These are phyloP conservation scores for Teunomyces pallodes DNA, from an alignment of 805 yeast species.

Conservation along the genomic window DNA sequence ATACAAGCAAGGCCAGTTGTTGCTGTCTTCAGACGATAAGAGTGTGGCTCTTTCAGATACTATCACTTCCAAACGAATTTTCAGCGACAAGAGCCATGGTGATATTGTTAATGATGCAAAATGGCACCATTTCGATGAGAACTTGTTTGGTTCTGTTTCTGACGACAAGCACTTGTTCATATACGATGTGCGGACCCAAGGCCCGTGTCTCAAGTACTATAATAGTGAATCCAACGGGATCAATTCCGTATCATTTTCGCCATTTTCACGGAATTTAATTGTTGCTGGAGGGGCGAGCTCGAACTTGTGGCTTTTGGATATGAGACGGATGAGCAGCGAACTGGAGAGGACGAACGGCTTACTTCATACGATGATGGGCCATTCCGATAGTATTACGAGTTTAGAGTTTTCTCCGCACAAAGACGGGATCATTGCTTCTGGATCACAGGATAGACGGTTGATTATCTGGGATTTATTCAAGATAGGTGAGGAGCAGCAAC, in stretches of 20 bases:
- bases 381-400: slow-evolving; percentile 66
- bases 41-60: slow-evolving; percentile 63
- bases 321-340: slow-evolving; percentile 40
- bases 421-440: slow-evolving; percentile 77
- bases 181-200: slow-evolving; percentile 49
- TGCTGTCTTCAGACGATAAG: slow-evolving; percentile 66
- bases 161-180: slow-evolving; percentile 61
- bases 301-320: slow-evolving; percentile 62
- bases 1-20: slow-evolving; percentile 43
- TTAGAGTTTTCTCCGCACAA: slow-evolving; percentile 75
- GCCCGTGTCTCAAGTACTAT: slow-evolving; percentile 24
- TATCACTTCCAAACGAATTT: slow-evolving; percentile 8
- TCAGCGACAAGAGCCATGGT: slow-evolving; percentile 32
- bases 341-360: slow-evolving; percentile 21
- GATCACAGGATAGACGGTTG: slow-evolving; percentile 73
- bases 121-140: slow-evolving; percentile 58
- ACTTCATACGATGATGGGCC: slow-evolving; percentile 78
- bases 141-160: slow-evolving; percentile 66
- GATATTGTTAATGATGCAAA: slow-evolving; percentile 74
- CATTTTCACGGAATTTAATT: slow-evolving; percentile 54
- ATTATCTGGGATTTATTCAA: slow-evolving; percentile 77
- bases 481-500: slow-evolving; percentile 81
- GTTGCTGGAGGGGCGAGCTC: slow-evolving; percentile 73
- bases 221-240: slow-evolving; percentile 39
- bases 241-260: slow-evolving; percentile 66